Evolutionary conservation across 2,329 filamentous ascomycete genomes (phyloP).

Genomic region (Myriosclerotinia scirpicola): DNA sequence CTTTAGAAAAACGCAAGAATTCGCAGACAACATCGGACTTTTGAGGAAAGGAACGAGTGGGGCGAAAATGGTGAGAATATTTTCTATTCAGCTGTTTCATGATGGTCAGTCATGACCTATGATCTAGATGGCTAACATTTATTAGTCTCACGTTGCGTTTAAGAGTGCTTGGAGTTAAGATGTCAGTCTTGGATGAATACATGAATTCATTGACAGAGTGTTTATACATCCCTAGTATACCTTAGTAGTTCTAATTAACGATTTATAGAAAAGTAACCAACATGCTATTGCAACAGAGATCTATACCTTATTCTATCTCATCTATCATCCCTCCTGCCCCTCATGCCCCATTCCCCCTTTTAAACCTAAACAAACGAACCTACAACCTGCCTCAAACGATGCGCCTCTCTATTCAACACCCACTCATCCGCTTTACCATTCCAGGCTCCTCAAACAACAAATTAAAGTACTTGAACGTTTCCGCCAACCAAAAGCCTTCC

Average conservation of each 20-base stretch:
- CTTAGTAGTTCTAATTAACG: too few relatives aligned
- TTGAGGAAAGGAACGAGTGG: slow-evolving; percentile 21
- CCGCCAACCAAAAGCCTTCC: slow-evolving; percentile 62
- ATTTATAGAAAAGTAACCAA: too few relatives aligned
- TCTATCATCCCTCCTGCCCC: too few relatives aligned
- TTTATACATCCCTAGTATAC: too few relatives aligned
- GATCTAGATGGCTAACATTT: neutral
- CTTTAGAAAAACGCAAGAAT: slow-evolving; percentile 32
- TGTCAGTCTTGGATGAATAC: too few relatives aligned
- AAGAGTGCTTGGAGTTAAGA: neutral
- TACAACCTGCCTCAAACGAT: too few relatives aligned
- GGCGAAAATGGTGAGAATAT: slow-evolving; percentile 9
- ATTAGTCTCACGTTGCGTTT: neutral
- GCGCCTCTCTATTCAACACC: slow-evolving; percentile 45
- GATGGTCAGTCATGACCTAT: too few relatives aligned
- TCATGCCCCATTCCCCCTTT: neutral
- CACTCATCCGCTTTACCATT: slow-evolving; percentile 60
- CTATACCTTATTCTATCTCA: too few relatives aligned
- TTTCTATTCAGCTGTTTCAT: neutral
- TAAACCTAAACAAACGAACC: too few relatives aligned
- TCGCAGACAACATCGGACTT: slow-evolving; percentile 25
- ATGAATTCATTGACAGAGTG: too few relatives aligned
- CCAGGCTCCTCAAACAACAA: slow-evolving; percentile 50
- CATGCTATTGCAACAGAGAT: too few relatives aligned
- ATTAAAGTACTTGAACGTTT: slow-evolving; percentile 64